Base-by-base conservation (phyloP, 345 rosid genomes). In the Pistacia vera region DNA sequence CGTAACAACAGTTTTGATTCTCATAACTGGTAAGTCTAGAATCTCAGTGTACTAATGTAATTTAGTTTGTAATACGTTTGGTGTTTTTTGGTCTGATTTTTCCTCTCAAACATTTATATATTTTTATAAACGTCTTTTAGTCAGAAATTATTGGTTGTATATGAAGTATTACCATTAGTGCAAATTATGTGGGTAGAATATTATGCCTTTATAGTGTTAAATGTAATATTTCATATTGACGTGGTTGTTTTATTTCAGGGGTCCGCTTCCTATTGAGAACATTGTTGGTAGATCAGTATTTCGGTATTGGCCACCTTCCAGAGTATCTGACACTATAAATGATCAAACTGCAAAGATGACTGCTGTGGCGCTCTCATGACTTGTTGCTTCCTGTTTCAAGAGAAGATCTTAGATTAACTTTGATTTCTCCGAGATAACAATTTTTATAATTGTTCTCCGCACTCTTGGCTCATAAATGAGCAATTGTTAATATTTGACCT, bases 1-100 rank as follows among this genome's bases (percentile, higher is more conserved):
- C 95, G 97, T 14, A 95, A 95, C 73, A 88, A 91, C 82, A 95
- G 98, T 78, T 88, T 86, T 55, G 98, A 95, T 82, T 95, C 98
- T 63, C 97, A 90, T 80, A 74, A 87, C 85, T 95, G 98, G 98
- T 95, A 88, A 84, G 61, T 74, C 66, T n/a, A 14, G 36, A 57
- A 52, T 62, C 72, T 54, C 18, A 14, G 49, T 30, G 17, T 60
- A 28, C 72, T 67, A 16, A 17, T 68, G 25, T 8, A 14, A 41
- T 64, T 57, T 22, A 69, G 66, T 68, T 52, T 63, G 41, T 44
- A 12, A 64, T 51, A 11, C 48, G 20, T 16, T 64, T 44, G 0
- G 25, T 25, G 22, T 75, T 20, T 36, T 55, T 30, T 11, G 46
- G 9, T 41, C 46, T 6, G 9, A 41, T 41, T 18, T 71, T 57